Conservation (phyloP, 2,329 filamentous ascomycete genomes). For the Fusarium verticillioides region DNA sequence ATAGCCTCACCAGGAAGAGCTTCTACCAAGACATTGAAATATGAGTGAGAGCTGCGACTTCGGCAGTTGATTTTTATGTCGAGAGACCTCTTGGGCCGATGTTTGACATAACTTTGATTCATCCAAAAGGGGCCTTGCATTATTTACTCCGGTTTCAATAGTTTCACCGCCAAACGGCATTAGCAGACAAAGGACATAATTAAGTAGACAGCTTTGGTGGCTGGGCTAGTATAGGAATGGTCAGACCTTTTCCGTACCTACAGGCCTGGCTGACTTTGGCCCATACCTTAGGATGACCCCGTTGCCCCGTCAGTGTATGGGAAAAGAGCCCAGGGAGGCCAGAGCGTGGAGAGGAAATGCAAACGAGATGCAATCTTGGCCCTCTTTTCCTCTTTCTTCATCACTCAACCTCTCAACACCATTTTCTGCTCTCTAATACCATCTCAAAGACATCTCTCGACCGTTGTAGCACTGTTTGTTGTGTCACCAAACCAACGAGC, state of each 20-base stretch:
- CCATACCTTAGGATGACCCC: constrained; percentile 32
- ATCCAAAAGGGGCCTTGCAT: constrained; percentile 33
- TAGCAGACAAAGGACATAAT: constrained; percentile 17
- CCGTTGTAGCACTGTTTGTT: constrained; percentile 4
- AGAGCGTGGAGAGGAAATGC: constrained; percentile 42
- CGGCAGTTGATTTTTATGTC: constrained; percentile 24
- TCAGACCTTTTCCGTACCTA: background rate
- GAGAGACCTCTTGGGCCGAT: background rate
- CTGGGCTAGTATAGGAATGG: fast-evolving
- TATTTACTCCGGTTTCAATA: constrained; percentile 37
- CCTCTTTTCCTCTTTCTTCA: constrained; percentile 40
- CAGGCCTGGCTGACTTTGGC: constrained; percentile 23
- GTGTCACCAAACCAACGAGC: constrained; percentile 26
- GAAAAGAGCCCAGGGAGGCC: constrained; percentile 39
- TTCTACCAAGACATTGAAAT: background rate
- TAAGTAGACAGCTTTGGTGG: background rate
- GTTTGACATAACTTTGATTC: constrained; percentile 15
- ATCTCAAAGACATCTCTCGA: constrained; percentile 18
- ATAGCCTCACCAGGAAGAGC: background rate
- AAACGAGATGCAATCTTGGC: constrained; percentile 35
- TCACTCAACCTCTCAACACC: constrained; percentile 43
- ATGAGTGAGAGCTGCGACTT: background rate
- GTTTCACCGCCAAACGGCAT: constrained; percentile 37
- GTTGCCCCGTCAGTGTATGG: constrained; percentile 49
- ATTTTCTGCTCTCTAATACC: constrained; percentile 7